phyloP scores from a whole-genome alignment of 768 basidiomycete species.

The Psilocybe azurescens region DNA sequence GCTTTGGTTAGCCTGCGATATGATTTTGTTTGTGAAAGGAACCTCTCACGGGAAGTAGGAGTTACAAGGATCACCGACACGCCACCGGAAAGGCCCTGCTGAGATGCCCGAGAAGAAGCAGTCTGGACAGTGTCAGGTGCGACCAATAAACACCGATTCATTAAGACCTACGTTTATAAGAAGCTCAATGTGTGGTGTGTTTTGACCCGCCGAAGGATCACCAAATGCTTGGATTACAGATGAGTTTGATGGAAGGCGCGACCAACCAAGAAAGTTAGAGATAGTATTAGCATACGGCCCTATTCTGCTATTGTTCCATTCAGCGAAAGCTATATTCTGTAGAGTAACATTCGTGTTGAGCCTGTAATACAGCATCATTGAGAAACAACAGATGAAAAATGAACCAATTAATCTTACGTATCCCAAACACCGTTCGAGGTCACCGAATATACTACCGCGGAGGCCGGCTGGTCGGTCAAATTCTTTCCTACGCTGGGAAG shows the following conservation, averaged over 20 bases:
- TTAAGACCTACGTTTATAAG: background rate
- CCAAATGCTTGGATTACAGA: background rate
- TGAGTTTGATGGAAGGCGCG: background rate
- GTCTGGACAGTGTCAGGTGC: background rate
- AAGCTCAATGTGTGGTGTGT: background rate
- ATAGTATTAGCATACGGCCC: background rate
- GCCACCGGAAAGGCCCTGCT: background rate
- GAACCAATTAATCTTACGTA: background rate
- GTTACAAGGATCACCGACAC: background rate
- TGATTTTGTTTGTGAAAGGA: too few species aligned
- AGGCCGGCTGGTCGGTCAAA: slow-evolving; percentile 38
- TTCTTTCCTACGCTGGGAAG: slow-evolving; percentile 44
- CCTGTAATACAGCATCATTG: slow-evolving; percentile 4
- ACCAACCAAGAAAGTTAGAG: background rate
- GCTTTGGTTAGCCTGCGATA: background rate
- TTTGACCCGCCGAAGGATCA: background rate
- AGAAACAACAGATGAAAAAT: background rate
- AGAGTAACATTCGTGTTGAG: slow-evolving; percentile 28
- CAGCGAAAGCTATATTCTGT: slow-evolving; percentile 24
- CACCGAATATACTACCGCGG: slow-evolving; percentile 28
- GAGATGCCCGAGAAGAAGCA: background rate
- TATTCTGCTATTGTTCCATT: slow-evolving; percentile 23
- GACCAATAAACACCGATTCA: background rate
- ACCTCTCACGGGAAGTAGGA: background rate
- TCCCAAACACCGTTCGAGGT: slow-evolving; percentile 24